Evolutionary conservation across 495 filamentous ascomycete genomes (phyloP), one percentile per base, ranked within the genome.

Genomic region (Extremus antarcticus): DNA sequence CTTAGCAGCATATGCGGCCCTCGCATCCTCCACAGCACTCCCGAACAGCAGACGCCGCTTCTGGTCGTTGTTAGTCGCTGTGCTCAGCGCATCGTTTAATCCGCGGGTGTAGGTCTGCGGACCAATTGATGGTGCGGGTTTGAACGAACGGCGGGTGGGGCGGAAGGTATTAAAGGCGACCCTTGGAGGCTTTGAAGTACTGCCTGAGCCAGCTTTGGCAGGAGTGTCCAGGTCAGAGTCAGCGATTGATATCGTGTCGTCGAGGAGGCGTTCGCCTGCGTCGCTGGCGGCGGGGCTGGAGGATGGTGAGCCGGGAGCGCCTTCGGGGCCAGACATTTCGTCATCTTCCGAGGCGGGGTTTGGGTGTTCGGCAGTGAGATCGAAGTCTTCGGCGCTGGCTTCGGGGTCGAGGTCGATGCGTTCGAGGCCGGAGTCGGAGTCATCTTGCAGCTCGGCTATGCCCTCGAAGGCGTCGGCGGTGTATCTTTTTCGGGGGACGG

Each of bases 1-100:
- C 48, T 76, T 70, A 51, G 73, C 68, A 57, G 71, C 70, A 13
- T 78, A 25, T 16, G 74, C 56, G 17, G 73, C 59, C 10, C 72
- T 49, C 3, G 78, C 41, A 54, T 82, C 78, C 13, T 38, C 24
- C 22, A 4, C n/a, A 7, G 7, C 41, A 7, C 16, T 8, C 4
- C 41, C 41, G 20, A 8, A 45, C 7, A 45, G 17, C 8, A 45
- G 4, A 7, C 15, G 41, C 20, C 20, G 15, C 41, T n/a, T n/a
- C 41, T 17, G 4, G 3, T n/a, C 41, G 29, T 35, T 35, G 29
- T 13, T 35, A 35, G 7, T 35, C 7, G 29, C 29, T 13, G 4
- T 35, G 29, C 13, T 35, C 29, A 35, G 29, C 29, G 13, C 29
- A 13, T 4, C 4, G 29, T 4, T 7, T 4, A 13, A 7, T 35